Evolutionary conservation across 2,329 filamentous ascomycete species (phyloP).

Genomic region (Shiraia bambusicola): DNA sequence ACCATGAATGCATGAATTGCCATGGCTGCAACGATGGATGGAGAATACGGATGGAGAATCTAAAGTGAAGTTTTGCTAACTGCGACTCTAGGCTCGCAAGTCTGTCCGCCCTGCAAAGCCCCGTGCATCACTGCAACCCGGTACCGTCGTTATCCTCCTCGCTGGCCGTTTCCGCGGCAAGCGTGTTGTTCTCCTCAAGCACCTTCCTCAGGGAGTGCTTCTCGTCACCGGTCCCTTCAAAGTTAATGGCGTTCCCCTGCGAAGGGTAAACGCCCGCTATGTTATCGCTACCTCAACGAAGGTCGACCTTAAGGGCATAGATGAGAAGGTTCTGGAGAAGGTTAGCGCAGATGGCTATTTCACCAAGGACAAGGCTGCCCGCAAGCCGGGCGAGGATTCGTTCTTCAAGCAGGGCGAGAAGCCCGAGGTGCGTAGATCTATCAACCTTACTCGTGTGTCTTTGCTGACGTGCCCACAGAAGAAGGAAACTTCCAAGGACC

Average conservation of each 20-base stretch:
- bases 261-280: conserved; percentile 89
- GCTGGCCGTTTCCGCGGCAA: conserved; percentile 99
- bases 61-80: conserved; percentile 29
- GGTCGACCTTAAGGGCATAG: conserved; percentile 81
- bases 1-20: neutral
- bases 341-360: conserved; percentile 85
- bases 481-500: conserved; percentile 91
- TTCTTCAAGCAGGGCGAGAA: conserved; percentile 99
- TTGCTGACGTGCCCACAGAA: conserved; percentile 62
- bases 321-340: conserved; percentile 73
- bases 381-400: conserved; percentile 96
- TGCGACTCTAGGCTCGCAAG: conserved; percentile 78
- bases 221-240: conserved; percentile 99
- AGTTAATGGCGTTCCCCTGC: conserved; percentile 98
- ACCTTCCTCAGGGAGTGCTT: conserved; percentile 94
- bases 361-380: conserved; percentile 88
- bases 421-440: conserved; percentile 71
- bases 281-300: conserved; percentile 88
- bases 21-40: neutral
- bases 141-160: conserved; percentile 96
- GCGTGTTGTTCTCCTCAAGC: conserved; percentile 98
- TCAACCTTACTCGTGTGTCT: neutral
- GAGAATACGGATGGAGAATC: neutral
- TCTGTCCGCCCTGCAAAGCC: conserved; percentile 82
- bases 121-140: conserved; percentile 86